Base-by-base conservation (phyloP, 306 rosid genomes). In the Pueraria montana region DNA sequence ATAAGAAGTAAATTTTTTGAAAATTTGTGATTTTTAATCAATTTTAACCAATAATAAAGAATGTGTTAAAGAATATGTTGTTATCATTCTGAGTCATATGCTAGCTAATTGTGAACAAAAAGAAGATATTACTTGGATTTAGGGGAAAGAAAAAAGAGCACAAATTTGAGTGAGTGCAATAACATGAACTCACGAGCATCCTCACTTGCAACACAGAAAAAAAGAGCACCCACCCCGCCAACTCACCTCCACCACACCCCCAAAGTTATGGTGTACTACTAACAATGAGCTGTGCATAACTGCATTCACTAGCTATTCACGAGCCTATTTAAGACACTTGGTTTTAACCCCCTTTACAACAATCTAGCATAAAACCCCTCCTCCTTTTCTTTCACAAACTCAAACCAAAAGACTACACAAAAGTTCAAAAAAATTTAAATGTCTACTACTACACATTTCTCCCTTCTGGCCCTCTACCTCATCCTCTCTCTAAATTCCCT, bases 131-230 rank as follows among this genome's bases (percentile, higher is more conserved):
- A 43, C 79, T 45, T 55, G 21, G 81, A 79, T 76, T 78, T 73
- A 4, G 59, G 84, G 82, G 80, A 55, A 82, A 83, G 43, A 38
- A 83, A 18, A 9, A 59, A 63, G 40, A 59, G 72, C 52, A 43
- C 45, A 71, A 62, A 88, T 46, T 74, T 74, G 77, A 59, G 2
- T 2, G 43, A 59, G 71, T 48, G 82, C 76, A 86, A 84, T 87
- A 84, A 86, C 74, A 83, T 46, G 74, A 89, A 89, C 80, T 91
- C 95, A 91, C 93, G 95, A 86, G 89, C 90, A 83, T 88, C 85
- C 80, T 86, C 86, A 74, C 86, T 67, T 38, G 52, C 0, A 67
- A 67, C 80, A 67, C 63, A 79, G 56, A 78, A 67, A 55, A 61
- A 76, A 82, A 62, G 80, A 82, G 68, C 84, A 87, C 87, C 87